A percentile compares a stretch with the other conserved stretches of the same genome.
Evolutionary conservation across 495 filamentous ascomycete genomes (phyloP).

Genomic region (Penicillium taxi): DNA sequence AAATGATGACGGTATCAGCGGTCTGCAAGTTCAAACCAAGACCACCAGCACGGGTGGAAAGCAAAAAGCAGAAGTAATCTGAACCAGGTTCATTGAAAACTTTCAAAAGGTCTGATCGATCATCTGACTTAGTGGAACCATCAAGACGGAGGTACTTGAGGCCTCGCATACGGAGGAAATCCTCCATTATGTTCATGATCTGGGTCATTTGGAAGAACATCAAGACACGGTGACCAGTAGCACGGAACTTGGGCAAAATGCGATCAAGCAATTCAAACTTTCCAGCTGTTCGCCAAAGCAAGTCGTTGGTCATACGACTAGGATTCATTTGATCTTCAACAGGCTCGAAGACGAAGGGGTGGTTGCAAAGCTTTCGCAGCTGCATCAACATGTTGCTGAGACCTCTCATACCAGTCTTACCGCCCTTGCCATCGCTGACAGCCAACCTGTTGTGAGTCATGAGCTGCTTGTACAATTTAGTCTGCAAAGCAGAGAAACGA

Average conservation of each 20-base stretch:
- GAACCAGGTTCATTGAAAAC: constrained; percentile 85
- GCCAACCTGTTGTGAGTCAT: constrained; percentile 88
- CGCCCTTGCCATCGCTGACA: constrained; percentile 90
- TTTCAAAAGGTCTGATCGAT: constrained; percentile 82
- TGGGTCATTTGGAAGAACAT: constrained; percentile 99
- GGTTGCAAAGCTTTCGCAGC: constrained; percentile 95
- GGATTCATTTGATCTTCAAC: constrained; percentile 99
- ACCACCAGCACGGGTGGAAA: constrained; percentile 98
- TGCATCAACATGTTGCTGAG: constrained; percentile 99
- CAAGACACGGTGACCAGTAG: constrained; percentile 81
- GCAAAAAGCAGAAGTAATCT: constrained; percentile 92
- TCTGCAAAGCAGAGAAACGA: constrained; percentile 90
- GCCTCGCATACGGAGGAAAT: constrained; percentile 79
- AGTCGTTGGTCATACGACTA: constrained; percentile 72
- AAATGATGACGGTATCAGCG: constrained; percentile 98
- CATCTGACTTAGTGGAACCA: constrained; percentile 93
- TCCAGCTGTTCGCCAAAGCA: constrained; percentile 90
- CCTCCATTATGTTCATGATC: constrained; percentile 99
- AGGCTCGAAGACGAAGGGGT: constrained; percentile 96
- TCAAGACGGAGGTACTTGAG: constrained; percentile 86
- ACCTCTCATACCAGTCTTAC: constrained; percentile 90
- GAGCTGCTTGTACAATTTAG: constrained; percentile 92
- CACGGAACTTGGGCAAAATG: constrained; percentile 84
- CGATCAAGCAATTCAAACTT: constrained; percentile 96
- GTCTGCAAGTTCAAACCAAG: constrained; percentile 94